These are phyloP conservation scores for Silene noctiflora DNA, from an alignment of 179 eudicot species.

Conservation along the genomic window DNA sequence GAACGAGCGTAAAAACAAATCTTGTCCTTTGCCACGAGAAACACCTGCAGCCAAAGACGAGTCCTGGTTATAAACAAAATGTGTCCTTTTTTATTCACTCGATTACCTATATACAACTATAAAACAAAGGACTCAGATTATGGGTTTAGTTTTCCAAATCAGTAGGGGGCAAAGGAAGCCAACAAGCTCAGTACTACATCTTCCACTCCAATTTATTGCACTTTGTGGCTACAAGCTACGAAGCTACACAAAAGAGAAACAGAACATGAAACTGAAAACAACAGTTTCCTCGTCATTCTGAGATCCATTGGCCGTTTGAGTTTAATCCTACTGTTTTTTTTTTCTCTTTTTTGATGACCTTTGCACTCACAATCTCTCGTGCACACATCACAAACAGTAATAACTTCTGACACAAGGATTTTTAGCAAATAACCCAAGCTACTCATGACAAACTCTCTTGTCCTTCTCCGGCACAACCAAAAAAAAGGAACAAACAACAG, in stretches of 20 bases:
- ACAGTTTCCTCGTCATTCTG: not conserved
- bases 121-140: not conserved
- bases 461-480: not conserved
- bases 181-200: not conserved
- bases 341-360: not conserved
- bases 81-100: not conserved
- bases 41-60: slow-evolving; percentile 56
- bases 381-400: not conserved
- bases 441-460: not conserved
- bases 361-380: not conserved
- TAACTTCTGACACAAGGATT: not conserved
- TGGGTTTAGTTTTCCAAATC: not conserved
- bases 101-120: not conserved
- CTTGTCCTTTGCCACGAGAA: slow-evolving; percentile 96
- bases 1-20: slow-evolving; percentile 78
- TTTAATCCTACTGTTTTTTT: not conserved
- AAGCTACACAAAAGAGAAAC: not conserved
- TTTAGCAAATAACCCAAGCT: not conserved
- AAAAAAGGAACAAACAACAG: not conserved
- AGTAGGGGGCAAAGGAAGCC: not conserved
- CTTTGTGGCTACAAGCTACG: not conserved
- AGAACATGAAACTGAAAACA: not conserved
- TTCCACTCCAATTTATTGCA: not conserved
- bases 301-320: not conserved
- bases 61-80: not conserved